These are phyloP conservation scores for Aureobasidium sp. DNA, from an alignment of 2,329 filamentous ascomycete genomes.

Conservation along the genomic window DNA sequence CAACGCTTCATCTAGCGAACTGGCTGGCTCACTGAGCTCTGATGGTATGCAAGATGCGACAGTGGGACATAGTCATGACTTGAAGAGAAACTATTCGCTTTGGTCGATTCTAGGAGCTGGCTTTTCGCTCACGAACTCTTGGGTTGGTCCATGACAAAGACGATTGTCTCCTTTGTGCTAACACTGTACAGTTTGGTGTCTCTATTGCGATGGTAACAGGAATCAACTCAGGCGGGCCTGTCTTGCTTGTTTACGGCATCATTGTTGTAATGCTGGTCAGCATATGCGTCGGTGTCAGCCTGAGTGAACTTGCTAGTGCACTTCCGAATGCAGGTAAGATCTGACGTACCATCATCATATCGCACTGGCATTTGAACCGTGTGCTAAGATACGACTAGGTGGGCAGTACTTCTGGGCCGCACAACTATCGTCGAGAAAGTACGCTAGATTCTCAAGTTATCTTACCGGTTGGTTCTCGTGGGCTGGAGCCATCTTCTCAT, in stretches of 20 bases:
- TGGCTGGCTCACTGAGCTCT: constrained; percentile 20
- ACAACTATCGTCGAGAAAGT: constrained; percentile 40
- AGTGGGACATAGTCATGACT: constrained; percentile 44
- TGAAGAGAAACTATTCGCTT: constrained; percentile 43
- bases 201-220: constrained; percentile 43
- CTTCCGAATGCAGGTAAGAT: constrained; percentile 38
- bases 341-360: not conserved
- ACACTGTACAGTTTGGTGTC: constrained; percentile 34
- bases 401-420: constrained; percentile 48
- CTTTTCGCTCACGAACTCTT: constrained; percentile 46
- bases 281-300: constrained; percentile 38
- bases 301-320: constrained; percentile 43
- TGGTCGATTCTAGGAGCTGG: constrained; percentile 44
- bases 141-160: constrained; percentile 28
- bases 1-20: constrained; percentile 1
- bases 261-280: constrained; percentile 41
- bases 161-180: not conserved
- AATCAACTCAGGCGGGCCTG: constrained; percentile 44
- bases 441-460: constrained; percentile 40
- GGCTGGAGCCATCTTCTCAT: constrained; percentile 49
- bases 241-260: constrained; percentile 45
- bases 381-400: constrained; percentile 24
- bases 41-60: constrained; percentile 28
- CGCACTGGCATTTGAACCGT: not conserved
- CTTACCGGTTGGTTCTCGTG: constrained; percentile 47